Percentiles rank a stretch among this genome's conserved stretches.
Conservation (phyloP, 257 asterid genomes). For the Solanum piurae region DNA sequence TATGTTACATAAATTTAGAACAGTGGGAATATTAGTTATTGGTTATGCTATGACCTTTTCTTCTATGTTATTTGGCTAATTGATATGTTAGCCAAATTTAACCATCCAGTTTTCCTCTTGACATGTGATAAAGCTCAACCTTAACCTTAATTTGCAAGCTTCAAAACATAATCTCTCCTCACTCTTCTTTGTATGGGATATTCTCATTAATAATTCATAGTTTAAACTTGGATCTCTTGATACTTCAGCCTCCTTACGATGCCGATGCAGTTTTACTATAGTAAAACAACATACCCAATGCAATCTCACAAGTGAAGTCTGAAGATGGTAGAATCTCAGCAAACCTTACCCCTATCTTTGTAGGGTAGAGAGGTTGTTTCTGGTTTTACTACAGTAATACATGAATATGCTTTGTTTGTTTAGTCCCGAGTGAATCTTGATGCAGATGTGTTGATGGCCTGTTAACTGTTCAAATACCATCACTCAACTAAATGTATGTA, state of each 20-base stretch:
- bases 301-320: background rate
- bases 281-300: background rate
- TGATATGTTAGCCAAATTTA: background rate
- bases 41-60: background rate
- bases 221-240: background rate
- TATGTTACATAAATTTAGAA: background rate
- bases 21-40: background rate
- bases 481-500: background rate
- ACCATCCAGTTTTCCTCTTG: background rate
- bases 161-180: background rate
- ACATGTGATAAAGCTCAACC: background rate
- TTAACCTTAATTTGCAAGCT: background rate
- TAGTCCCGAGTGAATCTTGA: background rate
- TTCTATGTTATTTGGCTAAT: background rate
- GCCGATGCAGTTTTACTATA: background rate
- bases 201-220: background rate
- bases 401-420: background rate
- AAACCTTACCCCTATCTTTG: background rate
- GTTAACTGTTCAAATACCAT: background rate
- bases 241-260: background rate
- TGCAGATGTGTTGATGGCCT: background rate
- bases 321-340: fast-evolving
- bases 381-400: background rate
- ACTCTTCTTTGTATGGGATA: background rate
- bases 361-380: background rate